These are phyloP conservation scores for Cruciata laevipes DNA, from an alignment of 257 asterid genomes.

Conservation along the genomic window DNA sequence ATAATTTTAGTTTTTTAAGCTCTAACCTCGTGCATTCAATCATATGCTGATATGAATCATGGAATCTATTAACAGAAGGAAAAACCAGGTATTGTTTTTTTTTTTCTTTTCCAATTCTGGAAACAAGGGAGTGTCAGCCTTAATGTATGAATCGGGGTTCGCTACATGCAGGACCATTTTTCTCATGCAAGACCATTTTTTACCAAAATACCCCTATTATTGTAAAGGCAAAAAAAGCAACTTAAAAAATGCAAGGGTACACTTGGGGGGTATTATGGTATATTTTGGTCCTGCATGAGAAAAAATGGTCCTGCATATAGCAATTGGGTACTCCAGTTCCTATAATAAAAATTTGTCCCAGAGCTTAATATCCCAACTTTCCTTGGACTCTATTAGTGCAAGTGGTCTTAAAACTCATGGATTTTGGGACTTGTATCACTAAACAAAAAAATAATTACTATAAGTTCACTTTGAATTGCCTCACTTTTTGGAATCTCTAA, in stretches of 20 bases:
- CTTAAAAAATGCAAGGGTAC: too few species aligned
- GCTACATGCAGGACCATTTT: too few species aligned
- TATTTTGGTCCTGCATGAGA: too few species aligned
- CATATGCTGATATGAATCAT: not conserved
- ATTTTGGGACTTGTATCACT: not conserved
- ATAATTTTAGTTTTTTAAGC: not conserved
- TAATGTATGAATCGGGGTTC: not conserved
- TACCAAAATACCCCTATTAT: too few species aligned
- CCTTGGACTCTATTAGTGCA: not conserved
- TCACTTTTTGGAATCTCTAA: not conserved
- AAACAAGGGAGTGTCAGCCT: not conserved
- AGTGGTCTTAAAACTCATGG: not conserved
- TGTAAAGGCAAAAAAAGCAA: too few species aligned
- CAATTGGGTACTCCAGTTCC: not conserved
- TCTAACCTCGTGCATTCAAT: not conserved
- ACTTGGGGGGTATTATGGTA: too few species aligned
- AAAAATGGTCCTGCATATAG: too few species aligned
- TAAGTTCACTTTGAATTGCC: not conserved
- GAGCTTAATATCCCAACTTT: not conserved
- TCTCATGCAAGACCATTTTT: too few species aligned
- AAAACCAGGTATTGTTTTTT: not conserved
- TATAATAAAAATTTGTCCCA: not conserved
- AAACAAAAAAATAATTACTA: not conserved
- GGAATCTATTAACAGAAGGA: not conserved
- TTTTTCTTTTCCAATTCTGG: not conserved